Percentiles rank a stretch among this genome's conserved stretches.
These are phyloP conservation scores for Cornus suecica DNA, from an alignment of 148 eudicot genomes.

Conservation along the genomic window DNA sequence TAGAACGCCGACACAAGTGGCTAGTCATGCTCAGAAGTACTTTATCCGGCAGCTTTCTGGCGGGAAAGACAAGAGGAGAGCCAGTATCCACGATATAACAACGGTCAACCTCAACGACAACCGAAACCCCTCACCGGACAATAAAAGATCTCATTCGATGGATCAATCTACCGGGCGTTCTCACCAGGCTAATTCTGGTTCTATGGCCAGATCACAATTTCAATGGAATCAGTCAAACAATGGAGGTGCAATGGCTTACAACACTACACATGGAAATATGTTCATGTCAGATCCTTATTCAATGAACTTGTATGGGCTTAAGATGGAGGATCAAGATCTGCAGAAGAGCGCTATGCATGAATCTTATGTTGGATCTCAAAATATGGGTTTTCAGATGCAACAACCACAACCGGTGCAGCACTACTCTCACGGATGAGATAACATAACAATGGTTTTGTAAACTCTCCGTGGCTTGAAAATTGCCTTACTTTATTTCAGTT, in stretches of 20 bases:
- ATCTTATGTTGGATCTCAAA: constrained; percentile 35
- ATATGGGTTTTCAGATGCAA: constrained; percentile 62
- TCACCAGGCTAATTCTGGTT: constrained; percentile 27
- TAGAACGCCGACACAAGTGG: constrained; percentile 97
- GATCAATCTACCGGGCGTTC: constrained; percentile 37
- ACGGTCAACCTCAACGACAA: constrained; percentile 69
- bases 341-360: constrained; percentile 37
- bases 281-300: constrained; percentile 44
- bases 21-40: constrained; percentile 99
- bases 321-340: constrained; percentile 43
- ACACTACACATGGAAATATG: constrained; percentile 34
- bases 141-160: constrained; percentile 39
- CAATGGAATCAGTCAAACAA: constrained; percentile 60
- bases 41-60: constrained; percentile 91
- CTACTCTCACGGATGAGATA: constrained; percentile 55
- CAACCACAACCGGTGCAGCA: constrained; percentile 49
- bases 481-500: not conserved
- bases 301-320: constrained; percentile 38
- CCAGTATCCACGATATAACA: constrained; percentile 95
- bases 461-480: not conserved
- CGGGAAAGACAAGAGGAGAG: constrained; percentile 91
- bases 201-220: constrained; percentile 31
- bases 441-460: not conserved
- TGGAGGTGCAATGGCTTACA: constrained; percentile 36
- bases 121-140: constrained; percentile 53